Evolutionary conservation across 2,329 filamentous ascomycete genomes (phyloP), one percentile per base, ranked within the genome.

Genomic region (Phialophora verrucosa): DNA sequence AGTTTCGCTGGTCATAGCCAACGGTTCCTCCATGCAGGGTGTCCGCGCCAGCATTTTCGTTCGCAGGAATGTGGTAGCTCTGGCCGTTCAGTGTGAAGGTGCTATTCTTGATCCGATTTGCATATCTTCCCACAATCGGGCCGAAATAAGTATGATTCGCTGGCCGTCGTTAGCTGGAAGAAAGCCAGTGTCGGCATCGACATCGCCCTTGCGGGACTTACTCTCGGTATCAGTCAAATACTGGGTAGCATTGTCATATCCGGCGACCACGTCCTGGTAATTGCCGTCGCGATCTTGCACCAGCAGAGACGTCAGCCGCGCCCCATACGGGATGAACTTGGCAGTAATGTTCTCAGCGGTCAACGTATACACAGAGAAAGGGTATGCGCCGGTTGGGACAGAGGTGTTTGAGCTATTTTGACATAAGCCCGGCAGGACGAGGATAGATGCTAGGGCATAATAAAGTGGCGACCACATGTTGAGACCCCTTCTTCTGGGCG

Each of bases 31-130:
- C 84, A 69, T 86, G 84, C 17, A 86, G 79, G 23, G 84, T 84
- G 71, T 85, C 78, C 12, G 70, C 67, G n/a, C 83, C 83, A 44
- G 72, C 76, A 54, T 85, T 77, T 70, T 86, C 84, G 69, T 85
- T 86, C 55, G 78, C 76, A 0, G 82, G 79, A 35, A 84, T 79
- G 31, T 85, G 76, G 67, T 82, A 85, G 3, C 75, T 78, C 20
- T 76, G 71, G 23, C 78, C 80, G 61, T 83, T 80, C 64, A 86
- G 76, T 25, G 78, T 77, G 74, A 86, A 86, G 3, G 83, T 85
- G 59, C 83, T 83, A 65, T 86, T 86, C 77, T 82, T 84, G 75
- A 85, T 85, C 47, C 83, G 81, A 72, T 85, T 85, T 64, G 83
- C 83, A 75, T 85, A 85, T 56, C 83, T 80, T 63, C 83, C 83